Conservation (phyloP, 2,329 filamentous ascomycete species). For the Amylocarpus encephaloides region DNA sequence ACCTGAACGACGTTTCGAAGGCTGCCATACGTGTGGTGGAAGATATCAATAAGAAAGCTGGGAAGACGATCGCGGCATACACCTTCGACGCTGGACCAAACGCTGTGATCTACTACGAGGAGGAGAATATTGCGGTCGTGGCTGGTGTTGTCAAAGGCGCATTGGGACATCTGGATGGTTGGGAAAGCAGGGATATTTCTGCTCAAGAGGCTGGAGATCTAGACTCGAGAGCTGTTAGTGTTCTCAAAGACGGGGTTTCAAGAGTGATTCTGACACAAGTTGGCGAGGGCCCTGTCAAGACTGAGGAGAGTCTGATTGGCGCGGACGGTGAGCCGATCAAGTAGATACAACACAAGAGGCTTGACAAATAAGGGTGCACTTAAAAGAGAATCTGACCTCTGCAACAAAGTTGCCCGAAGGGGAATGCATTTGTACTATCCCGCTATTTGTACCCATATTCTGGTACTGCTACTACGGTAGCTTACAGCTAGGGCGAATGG, state of each 20-base stretch:
- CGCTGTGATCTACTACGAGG: constrained; percentile 90
- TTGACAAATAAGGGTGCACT: too few relatives aligned
- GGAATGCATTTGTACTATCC: too few relatives aligned
- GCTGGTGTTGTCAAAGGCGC: constrained; percentile 71
- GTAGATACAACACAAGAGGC: constrained; percentile 9
- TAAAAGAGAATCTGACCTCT: too few relatives aligned
- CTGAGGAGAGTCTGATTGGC: constrained; percentile 68
- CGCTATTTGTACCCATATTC: too few relatives aligned
- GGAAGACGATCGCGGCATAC: constrained; percentile 80
- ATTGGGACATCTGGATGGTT: constrained; percentile 60
- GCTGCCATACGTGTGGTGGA: constrained; percentile 87
- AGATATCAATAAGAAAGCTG: constrained; percentile 74
- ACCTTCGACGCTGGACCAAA: constrained; percentile 98
- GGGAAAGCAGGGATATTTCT: constrained; percentile 55
- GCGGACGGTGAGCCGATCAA: constrained; percentile 48
- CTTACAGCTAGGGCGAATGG: background rate
- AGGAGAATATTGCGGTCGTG: constrained; percentile 66
- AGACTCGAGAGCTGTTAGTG: constrained; percentile 57
- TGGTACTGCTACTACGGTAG: too few relatives aligned
- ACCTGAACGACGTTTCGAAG: constrained; percentile 89
- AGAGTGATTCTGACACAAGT: constrained; percentile 88
- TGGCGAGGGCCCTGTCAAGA: constrained; percentile 79
- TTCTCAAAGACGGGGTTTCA: constrained; percentile 73
- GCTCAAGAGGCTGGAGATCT: constrained; percentile 48
- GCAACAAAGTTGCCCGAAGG: too few relatives aligned